Conservation (phyloP, 176 grass and related monocot genomes). For the Saccharum spontaneum region DNA sequence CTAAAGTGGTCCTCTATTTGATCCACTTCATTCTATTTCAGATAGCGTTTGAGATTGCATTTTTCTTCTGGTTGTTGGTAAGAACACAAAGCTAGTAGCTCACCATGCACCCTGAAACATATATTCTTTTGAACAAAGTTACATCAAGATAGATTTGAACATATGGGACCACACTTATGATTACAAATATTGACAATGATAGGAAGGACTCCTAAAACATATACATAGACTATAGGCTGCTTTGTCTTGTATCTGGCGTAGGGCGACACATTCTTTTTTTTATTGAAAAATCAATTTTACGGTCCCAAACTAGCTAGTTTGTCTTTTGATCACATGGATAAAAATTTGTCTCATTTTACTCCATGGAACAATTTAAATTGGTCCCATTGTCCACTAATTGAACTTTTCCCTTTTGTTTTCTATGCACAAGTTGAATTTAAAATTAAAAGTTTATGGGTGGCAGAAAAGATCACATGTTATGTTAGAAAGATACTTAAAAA, state of each 20-base stretch:
- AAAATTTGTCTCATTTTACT: too few relatives aligned
- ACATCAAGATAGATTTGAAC: neutral
- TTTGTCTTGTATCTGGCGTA: neutral
- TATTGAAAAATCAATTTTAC: too few relatives aligned
- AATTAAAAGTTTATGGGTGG: too few relatives aligned
- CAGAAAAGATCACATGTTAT: too few relatives aligned
- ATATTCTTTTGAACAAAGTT: neutral
- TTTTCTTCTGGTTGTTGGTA: slow-evolving; percentile 86
- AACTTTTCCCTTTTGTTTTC: too few relatives aligned
- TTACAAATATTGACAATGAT: neutral
- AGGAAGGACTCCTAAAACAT: neutral
- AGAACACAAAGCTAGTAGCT: neutral
- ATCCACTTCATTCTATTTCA: slow-evolving; percentile 79
- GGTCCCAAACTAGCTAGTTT: too few relatives aligned
- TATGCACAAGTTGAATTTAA: too few relatives aligned
- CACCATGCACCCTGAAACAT: neutral
- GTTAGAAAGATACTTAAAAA: too few relatives aligned
- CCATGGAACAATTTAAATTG: too few relatives aligned
- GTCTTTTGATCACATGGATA: too few relatives aligned
- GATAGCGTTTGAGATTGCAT: slow-evolving; percentile 81
- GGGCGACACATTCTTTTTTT: too few relatives aligned
- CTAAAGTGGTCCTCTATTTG: slow-evolving; percentile 62
- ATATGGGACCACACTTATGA: neutral
- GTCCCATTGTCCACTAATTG: too few relatives aligned
- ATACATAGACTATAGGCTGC: neutral